phyloP scores from a whole-genome alignment of 495 filamentous ascomycete species.

The Tuber borchii region DNA sequence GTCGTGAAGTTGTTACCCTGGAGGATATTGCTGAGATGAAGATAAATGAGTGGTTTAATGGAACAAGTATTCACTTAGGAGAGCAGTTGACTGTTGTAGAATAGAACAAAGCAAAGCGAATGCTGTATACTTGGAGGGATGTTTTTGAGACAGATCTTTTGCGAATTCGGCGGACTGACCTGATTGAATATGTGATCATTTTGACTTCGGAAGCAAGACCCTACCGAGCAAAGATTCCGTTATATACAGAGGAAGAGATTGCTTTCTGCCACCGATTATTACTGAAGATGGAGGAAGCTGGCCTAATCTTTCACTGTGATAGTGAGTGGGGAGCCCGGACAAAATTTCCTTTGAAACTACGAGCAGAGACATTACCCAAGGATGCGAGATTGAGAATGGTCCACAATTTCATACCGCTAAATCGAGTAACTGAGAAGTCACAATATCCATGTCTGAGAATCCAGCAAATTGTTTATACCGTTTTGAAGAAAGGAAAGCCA shows the following conservation, averaged over 20 bases:
- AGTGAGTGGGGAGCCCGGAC: neutral
- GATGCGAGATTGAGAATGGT: neutral
- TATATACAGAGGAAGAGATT: too few relatives aligned
- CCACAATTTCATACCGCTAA: neutral
- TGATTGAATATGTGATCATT: neutral
- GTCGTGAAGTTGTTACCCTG: too few relatives aligned
- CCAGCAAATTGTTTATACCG: neutral
- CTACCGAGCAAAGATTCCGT: neutral
- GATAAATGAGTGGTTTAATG: too few relatives aligned
- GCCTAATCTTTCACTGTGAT: neutral
- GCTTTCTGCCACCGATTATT: neutral
- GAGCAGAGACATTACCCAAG: too few relatives aligned
- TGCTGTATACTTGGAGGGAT: neutral
- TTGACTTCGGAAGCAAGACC: accelerated
- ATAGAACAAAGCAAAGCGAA: too few relatives aligned
- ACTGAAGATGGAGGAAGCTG: neutral
- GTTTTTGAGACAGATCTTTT: neutral
- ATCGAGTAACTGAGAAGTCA: neutral
- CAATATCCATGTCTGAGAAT: neutral
- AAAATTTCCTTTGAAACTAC: neutral
- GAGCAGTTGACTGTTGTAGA: too few relatives aligned
- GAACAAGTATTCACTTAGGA: too few relatives aligned
- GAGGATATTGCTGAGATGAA: too few relatives aligned
- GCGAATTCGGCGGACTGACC: neutral
- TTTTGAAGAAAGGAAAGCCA: neutral